Evolutionary conservation across 306 rosid genomes (phyloP), one percentile per base, ranked within the genome.

Genomic region (Casuarina cunninghamiana): DNA sequence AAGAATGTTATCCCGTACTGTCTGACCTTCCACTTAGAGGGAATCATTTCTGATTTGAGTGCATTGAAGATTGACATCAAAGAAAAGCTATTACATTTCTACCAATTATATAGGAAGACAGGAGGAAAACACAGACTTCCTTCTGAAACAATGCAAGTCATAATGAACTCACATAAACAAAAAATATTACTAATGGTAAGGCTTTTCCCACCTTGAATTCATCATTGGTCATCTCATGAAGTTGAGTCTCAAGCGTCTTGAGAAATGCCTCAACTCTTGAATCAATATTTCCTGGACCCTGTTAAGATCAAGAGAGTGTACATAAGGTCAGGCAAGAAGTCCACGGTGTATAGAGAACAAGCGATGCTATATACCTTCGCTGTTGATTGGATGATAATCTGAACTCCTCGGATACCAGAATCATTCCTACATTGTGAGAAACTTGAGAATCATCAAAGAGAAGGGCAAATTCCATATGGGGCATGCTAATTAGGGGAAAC

Each of bases 261-360:
- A 93, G 90, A 84, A 95, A 93, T n/a, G 90, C 89, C 84, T 93
- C 93, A 53, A 91, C 94, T 86, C 97, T 93, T 82, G 85, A 81
- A 80, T 90, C 94, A 6, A 95, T 85, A 77, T 78, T 73, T 84
- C 90, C 88, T 32, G 99, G 97, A 80, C 87, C 92, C 99, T 95
- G 82, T 73, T 48, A 76, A 78, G 69, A 60, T 74, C 9, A 84
- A 68, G 67, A 82, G 9, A 41, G 12, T 61, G 43, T 69, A 79
- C 44, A 42, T 39, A 51, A 53, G 65, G 83, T 55, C 78, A 51
- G 74, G 57, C 68, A 72, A 73, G 39, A 5, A 76, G 44, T 73
- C 72, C 55, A 78, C 39, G 32, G 38, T 21, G 37, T 32, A 68
- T 13, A 75, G 21, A 61, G 17, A 51, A 66, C 11, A 38, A 17